phyloP scores from a whole-genome alignment of 208 protist species.

The Trichomonas gallinae region DNA sequence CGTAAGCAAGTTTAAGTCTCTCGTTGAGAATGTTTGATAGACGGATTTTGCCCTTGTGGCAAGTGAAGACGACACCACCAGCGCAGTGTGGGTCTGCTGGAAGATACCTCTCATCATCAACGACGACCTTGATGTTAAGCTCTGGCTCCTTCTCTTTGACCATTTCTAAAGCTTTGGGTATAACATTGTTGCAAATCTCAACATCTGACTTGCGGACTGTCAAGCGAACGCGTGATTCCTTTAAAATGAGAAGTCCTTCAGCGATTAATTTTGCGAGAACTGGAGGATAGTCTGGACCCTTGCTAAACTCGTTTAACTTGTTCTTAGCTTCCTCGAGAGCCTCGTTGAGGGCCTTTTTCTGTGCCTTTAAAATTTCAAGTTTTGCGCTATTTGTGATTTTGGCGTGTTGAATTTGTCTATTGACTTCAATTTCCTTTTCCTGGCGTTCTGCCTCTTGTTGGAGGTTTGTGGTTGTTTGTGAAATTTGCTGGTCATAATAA shows the following conservation, averaged over 20 bases:
- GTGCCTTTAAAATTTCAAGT: not conserved
- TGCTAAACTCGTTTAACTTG: not conserved
- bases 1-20: not conserved
- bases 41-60: not conserved
- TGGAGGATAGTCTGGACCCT: not conserved
- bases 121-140: not conserved
- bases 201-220: not conserved
- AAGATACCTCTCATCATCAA: not conserved
- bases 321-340: not conserved
- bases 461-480: not conserved
- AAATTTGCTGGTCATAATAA: not conserved
- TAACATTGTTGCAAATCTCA: not conserved
- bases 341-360: not conserved
- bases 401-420: not conserved
- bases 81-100: not conserved
- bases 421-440: not conserved
- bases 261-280: not conserved
- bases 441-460: not conserved
- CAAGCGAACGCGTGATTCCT: not conserved
- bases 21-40: not conserved
- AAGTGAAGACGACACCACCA: not conserved
- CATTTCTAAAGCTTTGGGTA: not conserved
- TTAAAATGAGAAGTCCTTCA: not conserved
- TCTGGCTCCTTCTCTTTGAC: not conserved
- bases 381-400: not conserved